Evolutionary conservation across 306 rosid species (phyloP), one percentile per base, ranked within the genome.

Genomic region (Abrus precatorius): DNA sequence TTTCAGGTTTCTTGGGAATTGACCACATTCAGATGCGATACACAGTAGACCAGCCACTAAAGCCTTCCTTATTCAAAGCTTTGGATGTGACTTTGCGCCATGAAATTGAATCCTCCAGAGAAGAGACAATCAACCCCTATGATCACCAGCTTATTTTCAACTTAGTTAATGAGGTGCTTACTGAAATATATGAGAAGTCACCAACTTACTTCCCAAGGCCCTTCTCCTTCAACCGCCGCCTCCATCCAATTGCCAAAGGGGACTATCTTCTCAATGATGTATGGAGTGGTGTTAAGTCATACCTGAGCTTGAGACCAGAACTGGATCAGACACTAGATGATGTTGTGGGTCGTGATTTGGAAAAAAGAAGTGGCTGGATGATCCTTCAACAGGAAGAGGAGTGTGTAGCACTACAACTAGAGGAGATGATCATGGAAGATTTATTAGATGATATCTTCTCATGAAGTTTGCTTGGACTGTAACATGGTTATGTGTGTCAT

Each of bases 301-400:
- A 79, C 78, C 9, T 87, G 75, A 81, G 85, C 86, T 82, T 92
- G 86, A 91, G 87, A 80, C 98, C 96, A 4, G 98, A 92, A 86
- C 81, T 93, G 76, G 94, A 90, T 84, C 89, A 70, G 75, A 88
- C 95, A 44, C 50, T 96, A 78, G 97, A 96, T 8, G 98, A 89
- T 73, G 92, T 93, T 0, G 89, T 96, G 75, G 82, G 85, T 34
- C 81, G 91, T 29, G 97, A 96, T 79, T 75, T 93, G 73, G 82
- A 71, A 1, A 90, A 85, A 83, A 79, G 83, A 29, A 86, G 80
- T 34, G 84, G 87, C 20, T 96, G 98, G 99, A 92, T 88, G 94
- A 88, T 88, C 80, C 85, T 89, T 69, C 92, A 93, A 61, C 88
- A 87, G 67, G 97, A 93, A 29, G 86, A 82, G 72, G 98, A 93